Conservation (phyloP, 371 early-diverging fungal species). For the Coemansia sp. region DNA sequence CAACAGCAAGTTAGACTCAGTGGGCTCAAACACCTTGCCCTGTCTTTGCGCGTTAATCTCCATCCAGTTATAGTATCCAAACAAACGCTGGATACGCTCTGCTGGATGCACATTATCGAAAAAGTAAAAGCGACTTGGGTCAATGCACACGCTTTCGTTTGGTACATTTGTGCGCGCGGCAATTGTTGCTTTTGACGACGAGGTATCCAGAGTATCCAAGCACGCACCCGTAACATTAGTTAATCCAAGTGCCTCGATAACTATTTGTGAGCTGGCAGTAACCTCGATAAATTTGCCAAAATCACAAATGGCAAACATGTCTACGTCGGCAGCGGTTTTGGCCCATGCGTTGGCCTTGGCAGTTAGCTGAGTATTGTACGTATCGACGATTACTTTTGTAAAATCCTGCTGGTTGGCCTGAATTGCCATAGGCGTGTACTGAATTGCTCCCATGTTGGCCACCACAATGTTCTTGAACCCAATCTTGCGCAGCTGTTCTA, state of each 20-base stretch:
- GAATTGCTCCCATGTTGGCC: constrained; percentile 30
- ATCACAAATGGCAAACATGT: constrained; percentile 17
- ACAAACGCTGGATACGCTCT: constrained; percentile 34
- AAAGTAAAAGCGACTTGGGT: constrained; percentile 24
- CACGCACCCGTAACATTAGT: constrained; percentile 21
- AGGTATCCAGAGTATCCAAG: neutral
- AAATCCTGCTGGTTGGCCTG: neutral
- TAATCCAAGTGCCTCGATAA: constrained; percentile 14
- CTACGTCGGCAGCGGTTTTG: constrained; percentile 1
- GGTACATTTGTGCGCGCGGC: neutral
- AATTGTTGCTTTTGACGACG: neutral
- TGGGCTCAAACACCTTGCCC: constrained; percentile 7
- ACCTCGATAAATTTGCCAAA: constrained; percentile 25
- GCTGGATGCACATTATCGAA: constrained; percentile 28
- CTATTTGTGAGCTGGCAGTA: constrained; percentile 1
- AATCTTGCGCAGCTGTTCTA: constrained; percentile 17
- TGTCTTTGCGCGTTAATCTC: neutral
- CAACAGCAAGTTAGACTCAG: constrained; percentile 16
- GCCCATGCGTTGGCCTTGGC: constrained; percentile 27
- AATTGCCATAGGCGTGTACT: constrained; percentile 30
- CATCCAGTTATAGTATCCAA: constrained; percentile 29
- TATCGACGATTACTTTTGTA: neutral
- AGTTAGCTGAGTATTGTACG: constrained; percentile 11
- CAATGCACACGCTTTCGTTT: constrained; percentile 5
- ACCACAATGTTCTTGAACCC: constrained; percentile 40